These are phyloP conservation scores for Reutealis trisperma DNA, from an alignment of 345 rosid species.

Conservation along the genomic window DNA sequence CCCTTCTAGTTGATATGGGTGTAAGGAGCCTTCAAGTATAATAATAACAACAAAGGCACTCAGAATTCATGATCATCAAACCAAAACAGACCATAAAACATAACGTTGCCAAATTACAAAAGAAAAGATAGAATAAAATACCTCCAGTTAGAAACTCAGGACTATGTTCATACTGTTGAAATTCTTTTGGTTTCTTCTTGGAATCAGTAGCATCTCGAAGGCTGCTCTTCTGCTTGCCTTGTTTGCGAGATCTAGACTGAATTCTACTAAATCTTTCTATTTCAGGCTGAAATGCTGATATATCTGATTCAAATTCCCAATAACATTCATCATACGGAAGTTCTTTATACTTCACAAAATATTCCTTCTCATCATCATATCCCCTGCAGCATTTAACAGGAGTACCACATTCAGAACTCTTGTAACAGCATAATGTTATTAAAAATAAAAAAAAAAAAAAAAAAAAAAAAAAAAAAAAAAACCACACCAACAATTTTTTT, in stretches of 20 bases:
- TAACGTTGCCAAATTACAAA: slow-evolving; percentile 11
- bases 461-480: no score
- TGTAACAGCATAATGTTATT: no score
- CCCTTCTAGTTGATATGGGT: slow-evolving; percentile 98
- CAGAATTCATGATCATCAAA: slow-evolving; percentile 24
- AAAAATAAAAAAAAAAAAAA: no score
- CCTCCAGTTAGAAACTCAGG: slow-evolving; percentile 96
- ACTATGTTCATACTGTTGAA: slow-evolving; percentile 77
- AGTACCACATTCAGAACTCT: not conserved
- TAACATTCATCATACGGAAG: slow-evolving; percentile 95
- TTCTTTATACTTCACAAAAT: slow-evolving; percentile 95
- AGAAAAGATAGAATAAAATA: slow-evolving; percentile 32
- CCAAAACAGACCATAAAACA: slow-evolving; percentile 15
- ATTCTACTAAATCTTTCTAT: slow-evolving; percentile 74
- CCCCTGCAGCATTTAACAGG: slow-evolving; percentile 61
- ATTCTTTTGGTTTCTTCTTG: slow-evolving; percentile 70
- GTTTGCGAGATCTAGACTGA: slow-evolving; percentile 62
- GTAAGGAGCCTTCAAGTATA: slow-evolving; percentile 72
- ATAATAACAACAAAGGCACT: slow-evolving; percentile 25
- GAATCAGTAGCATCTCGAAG: slow-evolving; percentile 47
- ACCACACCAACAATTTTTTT: not conserved
- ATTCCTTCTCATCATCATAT: slow-evolving; percentile 77
- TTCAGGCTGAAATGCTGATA: slow-evolving; percentile 87
- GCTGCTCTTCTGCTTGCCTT: slow-evolving; percentile 49
- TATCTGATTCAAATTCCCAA: slow-evolving; percentile 95